Evolutionary conservation across 1,284 basidiomycete genomes (phyloP).

Genomic region (Schizophyllum amplum): DNA sequence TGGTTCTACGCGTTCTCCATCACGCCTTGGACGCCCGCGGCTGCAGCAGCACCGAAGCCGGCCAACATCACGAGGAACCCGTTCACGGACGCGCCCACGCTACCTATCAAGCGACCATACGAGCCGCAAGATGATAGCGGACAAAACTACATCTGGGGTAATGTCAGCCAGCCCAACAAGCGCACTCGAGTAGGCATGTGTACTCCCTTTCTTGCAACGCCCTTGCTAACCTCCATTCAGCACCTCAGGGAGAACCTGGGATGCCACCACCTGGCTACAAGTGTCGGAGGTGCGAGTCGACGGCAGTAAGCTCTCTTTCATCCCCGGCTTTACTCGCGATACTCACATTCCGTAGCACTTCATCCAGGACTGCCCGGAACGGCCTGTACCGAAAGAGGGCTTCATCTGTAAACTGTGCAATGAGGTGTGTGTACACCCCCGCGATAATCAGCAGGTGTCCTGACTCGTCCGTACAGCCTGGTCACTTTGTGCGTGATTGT

Average conservation of each 20-base stretch:
- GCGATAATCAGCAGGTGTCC: too few relatives aligned
- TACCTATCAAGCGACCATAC: slow-evolving; percentile 44
- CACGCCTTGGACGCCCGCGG: slow-evolving; percentile 22
- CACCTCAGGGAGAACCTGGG: slow-evolving; percentile 34
- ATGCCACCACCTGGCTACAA: slow-evolving; percentile 67
- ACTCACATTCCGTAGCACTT: slow-evolving; percentile 52
- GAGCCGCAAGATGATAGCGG: slow-evolving; percentile 35
- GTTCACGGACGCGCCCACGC: slow-evolving; percentile 38
- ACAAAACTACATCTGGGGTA: slow-evolving; percentile 59
- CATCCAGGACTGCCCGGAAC: slow-evolving; percentile 66
- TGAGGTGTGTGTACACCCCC: slow-evolving; percentile 28
- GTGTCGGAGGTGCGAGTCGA: slow-evolving; percentile 68
- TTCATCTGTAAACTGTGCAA: slow-evolving; percentile 85
- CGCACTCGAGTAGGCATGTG: slow-evolving; percentile 43
- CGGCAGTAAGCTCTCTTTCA: slow-evolving; percentile 41
- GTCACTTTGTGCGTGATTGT: slow-evolving; percentile 83
- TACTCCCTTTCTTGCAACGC: background rate
- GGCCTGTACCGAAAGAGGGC: slow-evolving; percentile 67
- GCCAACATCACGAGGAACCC: slow-evolving; percentile 69
- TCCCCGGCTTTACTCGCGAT: slow-evolving; percentile 8
- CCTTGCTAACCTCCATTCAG: slow-evolving; percentile 1
- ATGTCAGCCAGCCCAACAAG: slow-evolving; percentile 46
- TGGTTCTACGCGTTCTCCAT: slow-evolving; percentile 49
- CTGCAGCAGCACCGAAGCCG: slow-evolving; percentile 39
- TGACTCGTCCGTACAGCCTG: too few relatives aligned